Conservation (phyloP, 192 early-diverging fungal species). For the Coemansia sp. region DNA sequence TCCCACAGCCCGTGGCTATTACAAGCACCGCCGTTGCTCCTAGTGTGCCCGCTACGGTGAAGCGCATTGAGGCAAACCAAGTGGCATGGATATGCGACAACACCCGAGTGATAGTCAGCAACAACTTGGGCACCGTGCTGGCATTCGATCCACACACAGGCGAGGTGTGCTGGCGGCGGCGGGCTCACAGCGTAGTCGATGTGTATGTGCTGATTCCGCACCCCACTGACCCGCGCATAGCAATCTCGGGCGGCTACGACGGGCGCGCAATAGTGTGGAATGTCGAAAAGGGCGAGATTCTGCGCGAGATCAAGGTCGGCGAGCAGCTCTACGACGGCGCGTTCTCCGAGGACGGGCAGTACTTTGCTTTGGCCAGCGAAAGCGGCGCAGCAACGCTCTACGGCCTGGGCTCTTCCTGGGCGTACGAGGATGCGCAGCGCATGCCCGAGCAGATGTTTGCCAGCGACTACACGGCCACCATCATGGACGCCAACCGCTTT, state of each 20-base stretch:
- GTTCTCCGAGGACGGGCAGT: constrained; percentile 76
- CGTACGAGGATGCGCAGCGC: constrained; percentile 40
- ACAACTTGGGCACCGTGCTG: constrained; percentile 66
- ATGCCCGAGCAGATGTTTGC: constrained; percentile 80
- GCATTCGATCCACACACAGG: constrained; percentile 73
- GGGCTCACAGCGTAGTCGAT: constrained; percentile 52
- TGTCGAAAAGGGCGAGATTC: constrained; percentile 57
- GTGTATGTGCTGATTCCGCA: constrained; percentile 78
- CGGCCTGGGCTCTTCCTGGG: constrained; percentile 62
- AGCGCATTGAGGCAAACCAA: constrained; percentile 57
- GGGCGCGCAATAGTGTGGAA: constrained; percentile 86
- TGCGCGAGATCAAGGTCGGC: constrained; percentile 58
- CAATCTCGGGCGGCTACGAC: constrained; percentile 84
- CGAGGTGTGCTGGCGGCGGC: constrained; percentile 46
- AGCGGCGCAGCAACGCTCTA: constrained; percentile 73
- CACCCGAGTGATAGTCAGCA: constrained; percentile 64
- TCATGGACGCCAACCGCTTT: constrained; percentile 64
- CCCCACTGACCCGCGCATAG: constrained; percentile 68
- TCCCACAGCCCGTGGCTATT: neutral
- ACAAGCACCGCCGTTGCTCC: neutral
- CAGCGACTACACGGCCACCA: constrained; percentile 73
- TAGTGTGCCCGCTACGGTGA: neutral
- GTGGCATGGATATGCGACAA: constrained; percentile 79
- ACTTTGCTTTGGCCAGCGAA: constrained; percentile 74
- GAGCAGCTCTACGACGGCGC: constrained; percentile 70